These are phyloP conservation scores for Micromonas commoda DNA, from an alignment of 139 green algal species.

Conservation along the genomic window DNA sequence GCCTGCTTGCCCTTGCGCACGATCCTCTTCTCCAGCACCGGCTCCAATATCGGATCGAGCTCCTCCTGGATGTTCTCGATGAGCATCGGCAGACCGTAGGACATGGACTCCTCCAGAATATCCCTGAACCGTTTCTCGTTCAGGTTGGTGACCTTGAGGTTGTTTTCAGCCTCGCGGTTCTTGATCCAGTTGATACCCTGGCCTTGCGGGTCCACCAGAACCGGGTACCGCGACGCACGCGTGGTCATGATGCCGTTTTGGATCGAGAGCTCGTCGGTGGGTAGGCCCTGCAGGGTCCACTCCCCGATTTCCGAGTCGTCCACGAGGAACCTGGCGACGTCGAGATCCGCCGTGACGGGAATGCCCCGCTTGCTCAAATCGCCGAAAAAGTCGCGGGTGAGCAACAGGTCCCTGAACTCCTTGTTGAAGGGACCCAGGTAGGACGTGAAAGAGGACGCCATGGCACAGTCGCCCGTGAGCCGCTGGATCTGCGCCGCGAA, in stretches of 20 bases:
- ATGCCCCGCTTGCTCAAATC: slow-evolving; percentile 57
- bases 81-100: slow-evolving; percentile 82
- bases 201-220: slow-evolving; percentile 70
- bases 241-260: slow-evolving; percentile 80
- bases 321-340: slow-evolving; percentile 54
- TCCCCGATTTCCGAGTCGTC: slow-evolving; percentile 60
- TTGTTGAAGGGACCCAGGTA: slow-evolving; percentile 70
- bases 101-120: slow-evolving; percentile 80
- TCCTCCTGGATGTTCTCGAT: slow-evolving; percentile 86
- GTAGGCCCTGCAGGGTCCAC: slow-evolving; percentile 67
- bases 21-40: slow-evolving; percentile 77
- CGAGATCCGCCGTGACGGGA: slow-evolving; percentile 66
- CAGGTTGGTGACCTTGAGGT: slow-evolving; percentile 78
- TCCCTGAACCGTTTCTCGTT: slow-evolving; percentile 82
- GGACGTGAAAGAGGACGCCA: slow-evolving; percentile 60
- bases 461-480: slow-evolving; percentile 76
- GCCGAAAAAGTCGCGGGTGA: slow-evolving; percentile 63
- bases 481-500: slow-evolving; percentile 74
- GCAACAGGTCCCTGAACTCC: slow-evolving; percentile 61
- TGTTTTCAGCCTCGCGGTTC: slow-evolving; percentile 62
- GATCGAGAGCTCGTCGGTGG: slow-evolving; percentile 67
- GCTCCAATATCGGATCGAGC: slow-evolving; percentile 82
- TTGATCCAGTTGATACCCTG: slow-evolving; percentile 83
- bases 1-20: slow-evolving; percentile 43
- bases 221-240: slow-evolving; percentile 60